Base-by-base conservation (phyloP, 2,329 filamentous ascomycete genomes). In the Epichloe baconii region DNA sequence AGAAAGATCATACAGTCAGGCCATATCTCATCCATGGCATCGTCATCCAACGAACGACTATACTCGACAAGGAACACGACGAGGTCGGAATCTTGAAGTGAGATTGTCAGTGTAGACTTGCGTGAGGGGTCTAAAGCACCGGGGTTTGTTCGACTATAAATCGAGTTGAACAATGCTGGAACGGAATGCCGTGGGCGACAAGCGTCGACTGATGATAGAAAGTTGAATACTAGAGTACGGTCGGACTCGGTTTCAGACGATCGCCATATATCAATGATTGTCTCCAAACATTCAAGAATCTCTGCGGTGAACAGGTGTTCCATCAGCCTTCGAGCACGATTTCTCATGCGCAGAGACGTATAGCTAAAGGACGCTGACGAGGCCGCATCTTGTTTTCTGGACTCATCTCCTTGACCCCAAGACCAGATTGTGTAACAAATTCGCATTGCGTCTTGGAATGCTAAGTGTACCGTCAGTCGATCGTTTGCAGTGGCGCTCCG, bases 1-100 rank as follows among this genome's bases (percentile, higher is more conserved):
- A 97, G 68, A 66, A 98, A 98, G 0, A 85, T 80, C 61, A 90
- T 88, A 65, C 91, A 98, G 64, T 98, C 91, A 41, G 83, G 77
- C 93, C 93, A 98, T 47, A 98, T 95, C 67, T 98, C 93, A 61
- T 98, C 93, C 78, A 96, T 91, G 15, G 93, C 86, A 70, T 98
- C 93, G 61, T 98, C 93, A 62, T 98, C 93, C 12, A 97, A 74
- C 0, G 90, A 93, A 34, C 80, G 80, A 0, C 89, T 85, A 66
- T 98, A 98, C 55, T 93, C 86, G 7, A 95, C 86, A 44, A 97
- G 69, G 65, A 98, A 98, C 8, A 85, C 79, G 8, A 91, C 87
- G 11, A 98, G 73, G 61, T 96, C 90, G 0, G 80, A 79, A 60
- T 96, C 89, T 50, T 82, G 82, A 10, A 98, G 71, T 46, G 87